A percentile compares a stretch with the other conserved stretches of the same genome.
Conservation (phyloP, 768 basidiomycete genomes). For the Strobilomyces dryophilus region DNA sequence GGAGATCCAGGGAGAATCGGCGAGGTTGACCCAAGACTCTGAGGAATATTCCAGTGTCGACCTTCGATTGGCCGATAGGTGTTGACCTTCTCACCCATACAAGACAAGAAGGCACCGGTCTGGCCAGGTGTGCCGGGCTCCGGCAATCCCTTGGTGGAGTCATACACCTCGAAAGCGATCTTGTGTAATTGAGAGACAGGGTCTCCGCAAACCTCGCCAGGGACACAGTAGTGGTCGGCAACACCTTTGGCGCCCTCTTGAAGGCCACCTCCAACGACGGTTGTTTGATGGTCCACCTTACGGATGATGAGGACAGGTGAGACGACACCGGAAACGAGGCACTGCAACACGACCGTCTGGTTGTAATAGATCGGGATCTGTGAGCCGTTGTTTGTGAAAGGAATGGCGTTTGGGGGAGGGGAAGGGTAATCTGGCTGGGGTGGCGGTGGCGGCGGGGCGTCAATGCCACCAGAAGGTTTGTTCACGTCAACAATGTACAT, state of each 20-base stretch:
- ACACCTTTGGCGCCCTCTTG: constrained; percentile 85
- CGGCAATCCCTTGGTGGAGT: constrained; percentile 60
- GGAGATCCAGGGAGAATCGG: constrained; percentile 69
- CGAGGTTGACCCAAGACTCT: constrained; percentile 43
- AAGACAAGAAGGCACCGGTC: constrained; percentile 81
- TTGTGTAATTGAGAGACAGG: constrained; percentile 95
- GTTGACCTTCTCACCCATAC: constrained; percentile 92
- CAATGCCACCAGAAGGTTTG: constrained; percentile 73
- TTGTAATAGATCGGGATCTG: constrained; percentile 96
- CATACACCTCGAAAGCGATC: constrained; percentile 90
- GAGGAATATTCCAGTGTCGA: constrained; percentile 65
- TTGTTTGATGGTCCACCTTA: constrained; percentile 87
- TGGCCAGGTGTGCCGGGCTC: constrained; percentile 75
- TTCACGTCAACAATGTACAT: constrained; percentile 97
- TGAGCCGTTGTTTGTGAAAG: constrained; percentile 77
- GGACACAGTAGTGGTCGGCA: constrained; percentile 75
- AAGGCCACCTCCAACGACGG: constrained; percentile 86
- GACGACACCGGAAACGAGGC: constrained; percentile 89
- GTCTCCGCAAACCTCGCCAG: constrained; percentile 88
- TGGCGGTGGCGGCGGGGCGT: constrained; percentile 74
- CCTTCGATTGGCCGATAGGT: constrained; percentile 83
- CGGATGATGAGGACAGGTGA: constrained; percentile 92
- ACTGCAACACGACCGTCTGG: constrained; percentile 92
- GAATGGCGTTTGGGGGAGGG: constrained; percentile 86
- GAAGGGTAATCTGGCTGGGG: constrained; percentile 88